These are phyloP conservation scores for Aspergillus jensenii DNA, from an alignment of 2,329 filamentous ascomycete genomes.

Conservation along the genomic window DNA sequence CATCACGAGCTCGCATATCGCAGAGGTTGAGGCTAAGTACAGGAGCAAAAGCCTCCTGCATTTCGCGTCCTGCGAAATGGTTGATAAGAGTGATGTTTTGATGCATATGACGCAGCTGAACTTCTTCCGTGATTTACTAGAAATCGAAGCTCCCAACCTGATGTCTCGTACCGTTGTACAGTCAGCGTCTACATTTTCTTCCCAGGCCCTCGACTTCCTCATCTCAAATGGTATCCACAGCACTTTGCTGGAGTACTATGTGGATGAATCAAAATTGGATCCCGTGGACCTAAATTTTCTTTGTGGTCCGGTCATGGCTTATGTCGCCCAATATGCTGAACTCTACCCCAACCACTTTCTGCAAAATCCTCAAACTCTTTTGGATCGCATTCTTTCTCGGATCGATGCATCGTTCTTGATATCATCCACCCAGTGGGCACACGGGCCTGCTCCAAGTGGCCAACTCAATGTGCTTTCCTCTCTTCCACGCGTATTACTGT, in stretches of 20 bases:
- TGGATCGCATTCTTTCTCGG: constrained; percentile 48
- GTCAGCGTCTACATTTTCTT: constrained; percentile 39
- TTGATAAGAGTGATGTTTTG: constrained; percentile 58
- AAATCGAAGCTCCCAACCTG: constrained; percentile 40
- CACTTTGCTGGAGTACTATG: constrained; percentile 50
- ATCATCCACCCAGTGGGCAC: constrained; percentile 51
- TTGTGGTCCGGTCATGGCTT: constrained; percentile 55
- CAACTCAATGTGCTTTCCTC: constrained; percentile 59
- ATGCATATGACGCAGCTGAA: constrained; percentile 61
- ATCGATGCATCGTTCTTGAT: constrained; percentile 48
- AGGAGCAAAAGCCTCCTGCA: constrained; percentile 50
- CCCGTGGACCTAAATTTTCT: constrained; percentile 55
- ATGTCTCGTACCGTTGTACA: constrained; percentile 29
- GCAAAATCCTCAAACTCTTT: constrained; percentile 37
- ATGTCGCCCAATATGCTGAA: constrained; percentile 57
- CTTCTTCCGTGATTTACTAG: constrained; percentile 57
- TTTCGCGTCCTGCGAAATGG: constrained; percentile 56
- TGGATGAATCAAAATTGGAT: constrained; percentile 52
- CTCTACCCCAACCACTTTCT: constrained; percentile 57
- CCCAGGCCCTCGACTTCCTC: constrained; percentile 53
- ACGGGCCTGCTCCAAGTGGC: constrained; percentile 53
- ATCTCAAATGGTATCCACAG: constrained; percentile 52
- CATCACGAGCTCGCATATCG: constrained; percentile 51
- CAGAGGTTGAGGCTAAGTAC: constrained; percentile 51
- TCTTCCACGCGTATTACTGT: constrained; percentile 54